Percentiles rank a stretch among this genome's conserved stretches.
These are phyloP conservation scores for Peronospora destructor DNA, from an alignment of 352 stramenopile species.

Conservation along the genomic window DNA sequence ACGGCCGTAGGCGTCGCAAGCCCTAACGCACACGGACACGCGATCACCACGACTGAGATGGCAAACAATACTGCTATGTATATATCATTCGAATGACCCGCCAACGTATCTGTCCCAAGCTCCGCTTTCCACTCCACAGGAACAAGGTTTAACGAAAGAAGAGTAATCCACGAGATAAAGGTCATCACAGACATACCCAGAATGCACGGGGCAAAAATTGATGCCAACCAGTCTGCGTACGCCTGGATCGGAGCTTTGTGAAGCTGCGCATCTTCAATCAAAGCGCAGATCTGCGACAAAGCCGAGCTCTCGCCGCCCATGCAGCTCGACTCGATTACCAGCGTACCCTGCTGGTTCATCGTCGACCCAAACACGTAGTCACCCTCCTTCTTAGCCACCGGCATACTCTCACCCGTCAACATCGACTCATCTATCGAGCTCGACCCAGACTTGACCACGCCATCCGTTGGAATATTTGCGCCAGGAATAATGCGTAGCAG, in stretches of 20 bases:
- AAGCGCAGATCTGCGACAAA: conserved; percentile 66
- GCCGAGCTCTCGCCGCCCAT: conserved; percentile 63
- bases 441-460: conserved; percentile 61
- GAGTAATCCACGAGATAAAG: conserved; percentile 13
- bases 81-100: conserved; percentile 57
- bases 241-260: conserved; percentile 86
- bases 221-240: conserved; percentile 50
- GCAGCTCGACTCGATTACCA: conserved; percentile 80
- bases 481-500: conserved; percentile 64
- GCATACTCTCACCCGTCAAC: conserved; percentile 85
- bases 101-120: conserved; percentile 24
- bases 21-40: conserved; percentile 77
- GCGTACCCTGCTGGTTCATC: conserved; percentile 75
- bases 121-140: conserved; percentile 15
- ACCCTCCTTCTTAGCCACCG: conserved; percentile 66
- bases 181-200: conserved; percentile 17
- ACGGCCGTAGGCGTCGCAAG: conserved; percentile 81
- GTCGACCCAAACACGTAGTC: conserved; percentile 84
- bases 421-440: conserved; percentile 77
- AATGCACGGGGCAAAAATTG: conserved; percentile 27
- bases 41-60: conserved; percentile 86
- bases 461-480: conserved; percentile 74
- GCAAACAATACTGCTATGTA: conserved; percentile 77
- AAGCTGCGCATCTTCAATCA: conserved; percentile 85
- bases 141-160: conserved; percentile 13